phyloP scores from a whole-genome alignment of 306 rosid species.

The Pyrus betulifolia region DNA sequence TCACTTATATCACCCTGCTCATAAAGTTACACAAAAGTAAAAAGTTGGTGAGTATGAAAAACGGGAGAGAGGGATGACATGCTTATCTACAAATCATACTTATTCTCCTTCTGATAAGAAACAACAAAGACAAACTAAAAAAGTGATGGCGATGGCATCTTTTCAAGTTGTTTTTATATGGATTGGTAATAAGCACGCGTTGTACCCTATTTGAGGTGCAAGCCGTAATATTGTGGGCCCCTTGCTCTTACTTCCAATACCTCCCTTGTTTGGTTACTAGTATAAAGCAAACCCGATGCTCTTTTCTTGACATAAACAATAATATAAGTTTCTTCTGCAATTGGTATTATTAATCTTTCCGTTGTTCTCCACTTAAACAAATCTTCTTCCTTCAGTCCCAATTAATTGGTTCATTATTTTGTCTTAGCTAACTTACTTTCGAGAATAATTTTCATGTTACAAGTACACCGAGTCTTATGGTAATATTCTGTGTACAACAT shows the following conservation, averaged over 20 bases:
- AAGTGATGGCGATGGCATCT: slow-evolving; percentile 5
- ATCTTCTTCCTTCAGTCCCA: background rate
- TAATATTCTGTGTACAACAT: too few relatives aligned
- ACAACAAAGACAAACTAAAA: background rate
- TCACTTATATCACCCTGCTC: too few relatives aligned
- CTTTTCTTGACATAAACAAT: background rate
- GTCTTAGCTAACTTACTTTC: background rate
- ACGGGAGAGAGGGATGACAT: background rate
- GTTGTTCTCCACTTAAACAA: background rate
- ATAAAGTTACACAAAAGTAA: background rate
- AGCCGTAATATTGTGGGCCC: slow-evolving; percentile 29
- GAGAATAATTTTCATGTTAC: too few relatives aligned
- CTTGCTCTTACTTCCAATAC: slow-evolving; percentile 5
- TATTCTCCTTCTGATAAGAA: background rate
- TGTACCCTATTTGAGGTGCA: slow-evolving; percentile 55
- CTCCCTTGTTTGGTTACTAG: background rate
- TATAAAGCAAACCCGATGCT: background rate
- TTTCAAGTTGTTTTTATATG: slow-evolving; percentile 3
- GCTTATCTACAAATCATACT: background rate
- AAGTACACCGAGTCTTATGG: too few relatives aligned
- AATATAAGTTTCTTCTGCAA: background rate
- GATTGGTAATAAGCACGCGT: slow-evolving; percentile 44
- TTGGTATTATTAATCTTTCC: background rate
- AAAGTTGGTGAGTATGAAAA: background rate
- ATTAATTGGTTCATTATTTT: background rate